These are phyloP conservation scores for Pluteus cervinus DNA, from an alignment of 768 basidiomycete genomes.

Conservation along the genomic window DNA sequence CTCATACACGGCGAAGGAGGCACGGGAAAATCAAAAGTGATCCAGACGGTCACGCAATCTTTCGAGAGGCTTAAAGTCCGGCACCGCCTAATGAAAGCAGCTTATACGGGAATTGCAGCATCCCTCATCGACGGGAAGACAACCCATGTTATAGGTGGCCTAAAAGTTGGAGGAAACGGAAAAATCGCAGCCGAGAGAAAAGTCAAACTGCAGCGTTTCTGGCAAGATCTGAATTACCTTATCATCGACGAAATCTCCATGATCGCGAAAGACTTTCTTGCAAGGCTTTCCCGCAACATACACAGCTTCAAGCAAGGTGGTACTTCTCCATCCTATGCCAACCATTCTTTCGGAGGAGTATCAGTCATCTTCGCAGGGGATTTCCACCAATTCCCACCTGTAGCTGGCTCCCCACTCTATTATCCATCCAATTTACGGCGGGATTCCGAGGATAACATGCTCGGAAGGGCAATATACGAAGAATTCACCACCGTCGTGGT, in stretches of 20 bases:
- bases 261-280: not conserved
- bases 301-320: no score
- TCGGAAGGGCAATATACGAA: no score
- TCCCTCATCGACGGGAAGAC: constrained; percentile 1
- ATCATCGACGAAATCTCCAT: constrained; percentile 1
- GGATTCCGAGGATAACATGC: no score
- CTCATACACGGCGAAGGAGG: constrained; percentile 25
- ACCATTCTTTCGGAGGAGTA: not conserved
- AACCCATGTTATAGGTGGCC: not conserved
- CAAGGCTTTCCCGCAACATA: not conserved
- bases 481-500: no score
- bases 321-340: no score
- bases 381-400: no score
- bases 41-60: constrained; percentile 3
- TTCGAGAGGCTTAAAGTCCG: not conserved
- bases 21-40: constrained; percentile 3
- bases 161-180: no score
- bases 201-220: not conserved
- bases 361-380: not conserved
- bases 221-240: no score
- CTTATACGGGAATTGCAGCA: not conserved
- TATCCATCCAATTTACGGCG: no score
- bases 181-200: not conserved
- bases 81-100: constrained; percentile 8
- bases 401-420: no score